Base-by-base conservation (phyloP, 225 moss, liverwort and hornwort genomes). In the Climacium dendroides region DNA sequence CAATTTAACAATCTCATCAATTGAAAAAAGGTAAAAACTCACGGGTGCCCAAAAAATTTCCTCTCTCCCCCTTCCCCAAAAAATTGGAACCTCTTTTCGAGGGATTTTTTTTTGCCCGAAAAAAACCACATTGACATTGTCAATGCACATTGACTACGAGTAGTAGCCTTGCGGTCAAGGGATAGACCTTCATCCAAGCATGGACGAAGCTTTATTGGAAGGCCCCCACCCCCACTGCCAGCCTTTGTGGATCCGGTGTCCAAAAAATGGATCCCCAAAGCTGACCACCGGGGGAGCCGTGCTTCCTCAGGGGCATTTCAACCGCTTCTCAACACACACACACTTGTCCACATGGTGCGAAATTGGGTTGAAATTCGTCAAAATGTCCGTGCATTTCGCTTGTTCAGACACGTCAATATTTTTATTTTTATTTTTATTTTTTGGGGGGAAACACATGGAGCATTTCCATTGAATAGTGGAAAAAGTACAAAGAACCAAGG, bases 351-450 rank as follows among this genome's bases (percentile, higher is more conserved):
- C 8, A 29, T 23, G 72, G 73, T 73, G 52, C 62, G 61, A 32
- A 32, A 41, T 9, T 18, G 41, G 0, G 0, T 12, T 50, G 50
- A n/a, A n/a, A n/a, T n/a, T n/a, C n/a, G n/a, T n/a, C n/a, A n/a
- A n/a, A n/a, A n/a, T 81, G 73, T 73, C 53, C 18, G 26, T 53
- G 13, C 52, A 41, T 61, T 53, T 61, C 1, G 7, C 50, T 50
- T 7, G 3, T 32, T 19, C 8, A 10, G 18, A 59, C 24, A 15
- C 3, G 2, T 50, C 30, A 16, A n/a, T n/a, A n/a, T n/a, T n/a
- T n/a, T n/a, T n/a, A n/a, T n/a, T n/a, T n/a, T n/a, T n/a, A n/a
- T n/a, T n/a, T n/a, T n/a, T n/a, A n/a, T n/a, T n/a, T n/a, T n/a
- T n/a, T n/a, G n/a, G n/a, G n/a, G n/a, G n/a, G n/a, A n/a, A n/a